These are phyloP conservation scores for Ogataea trehaloabstinens DNA, from an alignment of 805 yeast species.

Conservation along the genomic window DNA sequence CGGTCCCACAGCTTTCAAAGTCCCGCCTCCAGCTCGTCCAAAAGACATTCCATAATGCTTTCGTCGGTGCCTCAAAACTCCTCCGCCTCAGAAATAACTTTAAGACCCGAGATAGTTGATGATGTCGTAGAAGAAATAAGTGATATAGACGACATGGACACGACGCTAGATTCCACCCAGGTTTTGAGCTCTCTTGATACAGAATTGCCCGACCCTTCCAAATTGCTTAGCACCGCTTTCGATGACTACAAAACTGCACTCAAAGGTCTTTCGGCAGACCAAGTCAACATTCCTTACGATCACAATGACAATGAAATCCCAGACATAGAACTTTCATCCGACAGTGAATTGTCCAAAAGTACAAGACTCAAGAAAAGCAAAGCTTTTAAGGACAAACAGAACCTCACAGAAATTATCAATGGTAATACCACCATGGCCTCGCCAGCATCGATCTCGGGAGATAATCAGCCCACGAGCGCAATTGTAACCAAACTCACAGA, in stretches of 20 bases:
- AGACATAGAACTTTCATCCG: not conserved
- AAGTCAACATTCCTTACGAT: slow-evolving; percentile 1
- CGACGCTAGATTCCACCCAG: slow-evolving; percentile 18
- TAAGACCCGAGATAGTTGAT: not conserved
- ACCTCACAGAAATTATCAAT: slow-evolving; percentile 9
- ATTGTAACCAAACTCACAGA: slow-evolving; percentile 1
- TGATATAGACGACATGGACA: slow-evolving; percentile 2
- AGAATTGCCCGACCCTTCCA: slow-evolving; percentile 18
- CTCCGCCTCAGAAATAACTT: not conserved
- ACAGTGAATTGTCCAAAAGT: not conserved
- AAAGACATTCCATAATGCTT: slow-evolving; percentile 16
- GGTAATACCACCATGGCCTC: not conserved
- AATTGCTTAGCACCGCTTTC: slow-evolving; percentile 22
- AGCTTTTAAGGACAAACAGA: slow-evolving; percentile 14
- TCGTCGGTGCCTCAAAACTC: not conserved
- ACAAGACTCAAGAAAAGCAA: slow-evolving; percentile 11
- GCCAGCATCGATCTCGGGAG: not conserved
- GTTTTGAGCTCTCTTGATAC: slow-evolving; percentile 14
- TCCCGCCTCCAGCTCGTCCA: not conserved
- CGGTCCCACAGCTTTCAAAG: not conserved
- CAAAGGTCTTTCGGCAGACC: slow-evolving; percentile 13
- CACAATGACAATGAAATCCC: not conserved
- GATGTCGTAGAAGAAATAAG: not conserved
- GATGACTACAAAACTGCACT: slow-evolving; percentile 24
- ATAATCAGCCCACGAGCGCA: too few species aligned